A percentile compares a stretch with the other conserved stretches of the same genome.
These are phyloP conservation scores for Colletotrichum melonis DNA, from an alignment of 2,329 filamentous ascomycete species.

Conservation along the genomic window DNA sequence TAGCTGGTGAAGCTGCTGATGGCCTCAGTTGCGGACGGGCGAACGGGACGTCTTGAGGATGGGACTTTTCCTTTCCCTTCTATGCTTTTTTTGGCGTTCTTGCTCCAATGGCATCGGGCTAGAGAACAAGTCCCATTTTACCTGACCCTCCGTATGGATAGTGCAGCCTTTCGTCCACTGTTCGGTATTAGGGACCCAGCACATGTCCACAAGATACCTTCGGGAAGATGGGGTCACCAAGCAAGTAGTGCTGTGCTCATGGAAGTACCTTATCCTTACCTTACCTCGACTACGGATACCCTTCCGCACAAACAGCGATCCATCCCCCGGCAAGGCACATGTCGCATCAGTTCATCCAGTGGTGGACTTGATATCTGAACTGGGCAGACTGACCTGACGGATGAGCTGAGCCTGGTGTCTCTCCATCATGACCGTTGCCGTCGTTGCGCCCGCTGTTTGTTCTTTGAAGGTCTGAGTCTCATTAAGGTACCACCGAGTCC, in stretches of 20 bases:
- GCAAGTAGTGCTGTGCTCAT: constrained; percentile 8
- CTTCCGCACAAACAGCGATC: not conserved
- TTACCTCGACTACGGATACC: not conserved
- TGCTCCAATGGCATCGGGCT: not conserved
- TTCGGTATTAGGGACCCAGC: constrained; percentile 9
- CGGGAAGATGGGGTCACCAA: not conserved
- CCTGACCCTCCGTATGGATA: not conserved
- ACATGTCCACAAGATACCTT: not conserved
- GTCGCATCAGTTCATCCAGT: not conserved
- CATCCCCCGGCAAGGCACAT: constrained; percentile 5
- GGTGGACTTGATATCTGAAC: not conserved
- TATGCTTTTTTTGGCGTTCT: not conserved
- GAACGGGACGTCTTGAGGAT: constrained; percentile 11
- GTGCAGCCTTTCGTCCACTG: constrained; percentile 17
- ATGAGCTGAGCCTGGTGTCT: constrained; percentile 1
- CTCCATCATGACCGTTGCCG: not conserved
- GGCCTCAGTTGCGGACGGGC: constrained; percentile 1
- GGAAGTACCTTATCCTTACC: no score
- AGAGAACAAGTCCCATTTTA: not conserved
- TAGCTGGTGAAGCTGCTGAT: not conserved
- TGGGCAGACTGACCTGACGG: not conserved
- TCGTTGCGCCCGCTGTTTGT: not conserved
- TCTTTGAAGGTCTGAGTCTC: not conserved
- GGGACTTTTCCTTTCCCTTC: constrained; percentile 3
- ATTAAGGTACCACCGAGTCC: not conserved